phyloP scores from a whole-genome alignment of 768 basidiomycete genomes.

The Macrolepiota albuminosa region DNA sequence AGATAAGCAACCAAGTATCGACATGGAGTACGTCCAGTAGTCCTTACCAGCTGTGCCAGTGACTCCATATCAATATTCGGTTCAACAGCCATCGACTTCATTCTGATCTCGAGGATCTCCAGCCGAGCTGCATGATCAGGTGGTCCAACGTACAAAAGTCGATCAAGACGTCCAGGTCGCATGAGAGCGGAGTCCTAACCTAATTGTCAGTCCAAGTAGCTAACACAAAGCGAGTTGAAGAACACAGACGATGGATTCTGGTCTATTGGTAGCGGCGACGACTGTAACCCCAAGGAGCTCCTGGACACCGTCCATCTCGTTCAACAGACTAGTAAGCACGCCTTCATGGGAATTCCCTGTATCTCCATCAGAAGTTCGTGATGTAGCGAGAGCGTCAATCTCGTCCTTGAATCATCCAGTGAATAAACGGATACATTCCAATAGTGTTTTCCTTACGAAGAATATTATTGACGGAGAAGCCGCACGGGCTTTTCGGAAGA shows the following conservation, averaged over 20 bases:
- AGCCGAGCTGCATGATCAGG: conserved; percentile 75
- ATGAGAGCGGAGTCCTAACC: conserved; percentile 87
- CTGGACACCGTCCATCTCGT: conserved; percentile 99
- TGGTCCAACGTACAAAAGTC: conserved; percentile 91
- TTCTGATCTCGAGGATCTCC: conserved; percentile 82
- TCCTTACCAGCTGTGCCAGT: conserved; percentile 66
- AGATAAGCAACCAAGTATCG: background rate
- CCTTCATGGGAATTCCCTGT: conserved; percentile 68
- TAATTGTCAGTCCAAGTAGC: conserved; percentile 1
- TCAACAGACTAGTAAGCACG: conserved; percentile 87
- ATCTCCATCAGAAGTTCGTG: conserved; percentile 59
- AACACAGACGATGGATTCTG: conserved; percentile 78
- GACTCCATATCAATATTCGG: conserved; percentile 58
- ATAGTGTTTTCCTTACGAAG: conserved; percentile 57
- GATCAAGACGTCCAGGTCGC: conserved; percentile 92
- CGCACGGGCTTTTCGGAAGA: conserved; percentile 91
- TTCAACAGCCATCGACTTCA: conserved; percentile 76
- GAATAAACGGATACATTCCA: background rate
- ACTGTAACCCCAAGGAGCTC: conserved; percentile 93
- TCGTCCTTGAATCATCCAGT: conserved; percentile 64
- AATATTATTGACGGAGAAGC: conserved; percentile 95
- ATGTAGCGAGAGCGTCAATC: conserved; percentile 88
- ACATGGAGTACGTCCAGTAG: background rate
- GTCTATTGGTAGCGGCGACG: conserved; percentile 93
- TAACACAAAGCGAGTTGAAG: background rate